Evolutionary conservation across 148 eudicot species (phyloP).

Genomic region (Cornus kousa): DNA sequence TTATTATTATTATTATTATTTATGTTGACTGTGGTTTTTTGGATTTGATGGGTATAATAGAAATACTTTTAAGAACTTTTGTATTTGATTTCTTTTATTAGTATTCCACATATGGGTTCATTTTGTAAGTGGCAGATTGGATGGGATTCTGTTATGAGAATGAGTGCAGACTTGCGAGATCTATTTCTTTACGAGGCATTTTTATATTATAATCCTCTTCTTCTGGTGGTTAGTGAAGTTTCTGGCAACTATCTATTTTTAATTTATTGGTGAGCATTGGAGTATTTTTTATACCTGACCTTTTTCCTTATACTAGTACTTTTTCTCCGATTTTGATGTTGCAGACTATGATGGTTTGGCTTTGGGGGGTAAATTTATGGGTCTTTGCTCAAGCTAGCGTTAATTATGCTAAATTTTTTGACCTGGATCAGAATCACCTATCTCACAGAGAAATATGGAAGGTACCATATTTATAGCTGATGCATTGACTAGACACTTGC

Average conservation of each 20-base stretch:
- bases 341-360: constrained; percentile 94
- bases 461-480: constrained; percentile 39
- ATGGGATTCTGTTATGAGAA: constrained; percentile 98
- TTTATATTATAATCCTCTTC: constrained; percentile 95
- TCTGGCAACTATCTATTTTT: no score
- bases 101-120: not conserved
- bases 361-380: constrained; percentile 95
- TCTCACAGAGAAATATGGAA: constrained; percentile 92
- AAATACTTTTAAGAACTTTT: not conserved
- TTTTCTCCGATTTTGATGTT: constrained; percentile 16
- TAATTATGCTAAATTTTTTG: constrained; percentile 85
- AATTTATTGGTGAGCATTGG: no score
- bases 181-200: constrained; percentile 96
- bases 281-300: no score
- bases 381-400: constrained; percentile 72
- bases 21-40: no score
- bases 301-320: constrained; percentile 8
- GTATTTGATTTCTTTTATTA: not conserved
- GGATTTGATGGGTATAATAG: not conserved
- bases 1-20: not conserved
- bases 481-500: not conserved
- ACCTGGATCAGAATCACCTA: constrained; percentile 82
- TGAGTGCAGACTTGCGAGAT: constrained; percentile 91
- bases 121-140: constrained; percentile 56
- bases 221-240: constrained; percentile 69